Base-by-base conservation (phyloP, 345 rosid species). In the Mercurialis annua region DNA sequence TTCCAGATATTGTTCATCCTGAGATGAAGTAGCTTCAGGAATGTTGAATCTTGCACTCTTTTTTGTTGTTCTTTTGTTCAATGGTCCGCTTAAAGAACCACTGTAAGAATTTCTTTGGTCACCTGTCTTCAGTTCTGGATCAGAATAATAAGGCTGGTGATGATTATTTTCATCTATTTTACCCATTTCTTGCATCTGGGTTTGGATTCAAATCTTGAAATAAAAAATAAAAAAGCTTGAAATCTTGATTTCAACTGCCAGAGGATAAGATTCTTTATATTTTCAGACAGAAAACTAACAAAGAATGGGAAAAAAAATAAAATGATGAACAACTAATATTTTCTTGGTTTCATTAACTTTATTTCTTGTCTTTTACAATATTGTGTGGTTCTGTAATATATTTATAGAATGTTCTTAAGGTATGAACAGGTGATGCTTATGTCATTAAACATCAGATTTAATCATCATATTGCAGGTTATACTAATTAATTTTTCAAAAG, bases 1-100 rank as follows among this genome's bases (percentile, higher is more conserved):
- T 77, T 83, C 87, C 20, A 76, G 66, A 20, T 73, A 78, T 12
- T 74, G 67, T 57, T 82, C 70, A 15, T 79, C 63, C 26, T 60
- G 51, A 15, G 76, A n/a, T 15, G 71, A 48, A 60, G 75, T 73
- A 0, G 81, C 29, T 0, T 70, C 80, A 23, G 78, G 75, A 2
- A 69, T 20, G 29, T 62, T 78, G 70, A 81, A 80, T 58, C 77
- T 70, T 0, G 90, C 67, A 43, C 75, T 76, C 64, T 79, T 81
- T 48, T 54, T 82, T 5, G 64, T 65, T n/a, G 72, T 69, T 33
- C 81, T 80, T 56, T 83, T 85, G 78, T 72, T 80, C 1, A 84
- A 62, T 52, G 86, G 85, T 43, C 89, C 90, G 29, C 85, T 84
- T 56, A 85, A 55, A 4, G 80, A 76, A 29, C 84, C 85, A 29